phyloP scores from a whole-genome alignment of 163 green algal species.

The Scenedesmus sp. region DNA sequence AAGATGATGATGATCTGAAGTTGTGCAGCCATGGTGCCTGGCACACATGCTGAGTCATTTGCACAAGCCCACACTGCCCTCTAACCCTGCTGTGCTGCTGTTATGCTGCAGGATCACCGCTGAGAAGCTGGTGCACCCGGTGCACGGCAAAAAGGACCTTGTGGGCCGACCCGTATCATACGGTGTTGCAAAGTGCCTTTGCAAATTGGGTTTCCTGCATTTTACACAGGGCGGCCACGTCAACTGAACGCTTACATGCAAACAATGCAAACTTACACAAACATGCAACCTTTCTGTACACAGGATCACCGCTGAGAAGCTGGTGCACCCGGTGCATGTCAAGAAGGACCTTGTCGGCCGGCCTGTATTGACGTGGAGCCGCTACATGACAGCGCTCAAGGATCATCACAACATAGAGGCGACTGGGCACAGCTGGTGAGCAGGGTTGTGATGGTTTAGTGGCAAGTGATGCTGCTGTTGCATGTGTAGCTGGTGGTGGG shows the following conservation, averaged over 20 bases:
- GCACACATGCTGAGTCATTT: too few relatives aligned
- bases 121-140: slow-evolving; percentile 16
- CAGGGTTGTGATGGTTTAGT: slow-evolving; percentile 35
- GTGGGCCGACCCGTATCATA: neutral
- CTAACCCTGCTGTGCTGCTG: too few relatives aligned
- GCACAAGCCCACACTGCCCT: too few relatives aligned
- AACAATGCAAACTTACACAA: too few relatives aligned
- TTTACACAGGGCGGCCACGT: too few relatives aligned
- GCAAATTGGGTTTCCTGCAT: too few relatives aligned
- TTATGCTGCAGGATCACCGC: slow-evolving; percentile 12
- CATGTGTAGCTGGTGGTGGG: neutral
- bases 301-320: neutral
- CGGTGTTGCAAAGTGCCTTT: too few relatives aligned
- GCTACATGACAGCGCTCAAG: neutral
- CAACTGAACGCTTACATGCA: too few relatives aligned
- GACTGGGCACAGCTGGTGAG: neutral
- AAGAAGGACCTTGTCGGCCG: slow-evolving; percentile 23
- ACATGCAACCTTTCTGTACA: neutral
- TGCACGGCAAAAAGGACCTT: slow-evolving; percentile 18
- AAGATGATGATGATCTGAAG: too few relatives aligned
- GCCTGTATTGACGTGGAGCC: neutral
- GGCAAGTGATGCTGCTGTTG: neutral
- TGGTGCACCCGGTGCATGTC: slow-evolving; percentile 20
- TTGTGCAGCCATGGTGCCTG: too few relatives aligned
- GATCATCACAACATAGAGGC: neutral